Percentiles rank a stretch among this genome's conserved stretches.
These are phyloP conservation scores for Umbelopsis sp. DNA, from an alignment of 371 early-diverging fungal genomes.

Conservation along the genomic window DNA sequence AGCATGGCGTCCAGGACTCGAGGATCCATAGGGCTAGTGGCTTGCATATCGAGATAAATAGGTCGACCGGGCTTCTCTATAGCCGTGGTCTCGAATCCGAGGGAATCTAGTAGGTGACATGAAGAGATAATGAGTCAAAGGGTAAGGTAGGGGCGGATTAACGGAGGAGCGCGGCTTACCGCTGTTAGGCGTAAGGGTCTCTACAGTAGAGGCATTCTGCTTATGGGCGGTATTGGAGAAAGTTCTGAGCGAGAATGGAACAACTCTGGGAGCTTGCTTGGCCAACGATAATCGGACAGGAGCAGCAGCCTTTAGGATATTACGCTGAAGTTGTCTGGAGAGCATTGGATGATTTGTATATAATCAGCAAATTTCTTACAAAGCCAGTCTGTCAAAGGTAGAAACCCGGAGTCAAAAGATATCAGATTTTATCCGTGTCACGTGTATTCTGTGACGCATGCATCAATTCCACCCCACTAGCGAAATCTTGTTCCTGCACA, in stretches of 20 bases:
- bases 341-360: not conserved
- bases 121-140: not conserved
- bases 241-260: slow-evolving; percentile 1
- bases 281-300: not conserved
- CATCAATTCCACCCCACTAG: too few species aligned
- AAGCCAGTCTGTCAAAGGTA: slow-evolving; percentile 7
- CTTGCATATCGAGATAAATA: slow-evolving; percentile 96
- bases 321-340: slow-evolving; percentile 14
- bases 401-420: not conserved
- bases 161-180: slow-evolving; percentile 12
- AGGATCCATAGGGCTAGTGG: slow-evolving; percentile 98
- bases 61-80: slow-evolving; percentile 58
- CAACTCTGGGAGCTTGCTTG: not conserved
- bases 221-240: slow-evolving; percentile 15
- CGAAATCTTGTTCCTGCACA: too few species aligned
- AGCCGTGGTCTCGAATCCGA: slow-evolving; percentile 56
- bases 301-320: not conserved
- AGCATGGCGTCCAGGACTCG: slow-evolving; percentile 98
- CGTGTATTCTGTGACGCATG: not conserved
- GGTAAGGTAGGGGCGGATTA: not conserved
- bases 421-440: slow-evolving; percentile 5
- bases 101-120: slow-evolving; percentile 41
- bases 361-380: not conserved
- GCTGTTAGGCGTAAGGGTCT: slow-evolving; percentile 27
- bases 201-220: slow-evolving; percentile 21